Evolutionary conservation across 768 basidiomycete species (phyloP).

Genomic region (Boletus barrowsii): DNA sequence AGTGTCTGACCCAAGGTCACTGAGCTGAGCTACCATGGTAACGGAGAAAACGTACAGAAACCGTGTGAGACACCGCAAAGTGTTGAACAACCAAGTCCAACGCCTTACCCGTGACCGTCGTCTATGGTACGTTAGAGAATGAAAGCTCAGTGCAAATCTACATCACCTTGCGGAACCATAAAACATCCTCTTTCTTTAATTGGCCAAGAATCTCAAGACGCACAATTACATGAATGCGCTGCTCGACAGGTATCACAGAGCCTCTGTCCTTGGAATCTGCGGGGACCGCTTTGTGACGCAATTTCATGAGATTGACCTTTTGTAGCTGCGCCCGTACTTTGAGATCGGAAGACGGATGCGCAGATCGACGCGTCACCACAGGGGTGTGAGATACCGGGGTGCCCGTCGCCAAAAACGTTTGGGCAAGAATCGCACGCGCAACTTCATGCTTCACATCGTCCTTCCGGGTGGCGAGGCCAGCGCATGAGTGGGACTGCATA

Average conservation of each 20-base stretch:
- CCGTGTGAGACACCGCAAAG: conserved; percentile 11
- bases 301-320: conserved; percentile 66
- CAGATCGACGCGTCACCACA: conserved; percentile 22
- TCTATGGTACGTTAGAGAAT: conserved; percentile 35
- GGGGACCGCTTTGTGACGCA: conserved; percentile 67
- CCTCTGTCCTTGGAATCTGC: conserved; percentile 56
- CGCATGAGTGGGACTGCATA: conserved; percentile 58
- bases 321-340: conserved; percentile 51
- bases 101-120: conserved; percentile 54
- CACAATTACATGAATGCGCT: conserved; percentile 60
- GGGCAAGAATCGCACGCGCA: conserved; percentile 52
- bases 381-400: conserved; percentile 23
- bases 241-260: conserved; percentile 44
- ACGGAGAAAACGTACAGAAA: conserved; percentile 11
- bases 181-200: conserved; percentile 38
- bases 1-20: conserved; percentile 41
- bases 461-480: conserved; percentile 15
- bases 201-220: conserved; percentile 24
- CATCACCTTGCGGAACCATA: conserved; percentile 74
- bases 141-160: neutral
- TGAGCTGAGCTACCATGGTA: neutral
- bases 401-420: conserved; percentile 41
- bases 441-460: conserved; percentile 38
- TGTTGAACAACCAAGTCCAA: conserved; percentile 49
- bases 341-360: conserved; percentile 45